Percentiles rank a stretch among this genome's conserved stretches.
These are phyloP conservation scores for Bryoerythrophyllum caledonicum DNA, from an alignment of 225 moss, liverwort and hornwort species.

Conservation along the genomic window DNA sequence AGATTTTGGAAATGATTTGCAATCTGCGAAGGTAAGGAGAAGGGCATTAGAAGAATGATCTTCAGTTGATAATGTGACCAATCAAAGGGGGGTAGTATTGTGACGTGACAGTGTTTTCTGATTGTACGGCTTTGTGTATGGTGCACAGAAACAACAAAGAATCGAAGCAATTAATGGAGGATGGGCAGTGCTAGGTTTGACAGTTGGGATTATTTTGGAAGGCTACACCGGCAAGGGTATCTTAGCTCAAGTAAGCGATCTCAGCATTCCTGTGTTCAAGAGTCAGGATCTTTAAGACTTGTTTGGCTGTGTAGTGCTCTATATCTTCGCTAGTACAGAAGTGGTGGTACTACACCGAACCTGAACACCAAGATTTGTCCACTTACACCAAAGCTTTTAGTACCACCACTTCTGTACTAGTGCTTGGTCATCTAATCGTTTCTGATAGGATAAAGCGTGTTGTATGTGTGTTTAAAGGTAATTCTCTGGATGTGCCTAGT, in stretches of 20 bases:
- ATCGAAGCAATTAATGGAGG: constrained; percentile 97
- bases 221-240: constrained; percentile 89
- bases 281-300: not conserved
- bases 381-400: no score
- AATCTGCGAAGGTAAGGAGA: not conserved
- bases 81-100: not conserved
- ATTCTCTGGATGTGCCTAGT: constrained; percentile 26
- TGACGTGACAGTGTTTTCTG: not conserved
- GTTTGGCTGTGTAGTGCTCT: not conserved
- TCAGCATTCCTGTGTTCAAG: not conserved
- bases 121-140: constrained; percentile 16
- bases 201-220: constrained; percentile 77
- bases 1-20: not conserved
- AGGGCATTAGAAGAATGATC: not conserved
- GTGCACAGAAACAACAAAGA: constrained; percentile 58
- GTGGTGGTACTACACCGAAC: no score
- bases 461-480: constrained; percentile 26
- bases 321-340: no score
- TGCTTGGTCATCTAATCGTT: not conserved
- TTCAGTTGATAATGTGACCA: constrained; percentile 2
- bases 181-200: constrained; percentile 89
- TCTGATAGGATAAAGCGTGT: constrained; percentile 15
- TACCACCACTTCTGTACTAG: no score
- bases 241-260: constrained; percentile 69
- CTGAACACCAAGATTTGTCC: no score